Conservation (phyloP, 1,139 yeast species). For the Magnusiomyces suaveolens region DNA sequence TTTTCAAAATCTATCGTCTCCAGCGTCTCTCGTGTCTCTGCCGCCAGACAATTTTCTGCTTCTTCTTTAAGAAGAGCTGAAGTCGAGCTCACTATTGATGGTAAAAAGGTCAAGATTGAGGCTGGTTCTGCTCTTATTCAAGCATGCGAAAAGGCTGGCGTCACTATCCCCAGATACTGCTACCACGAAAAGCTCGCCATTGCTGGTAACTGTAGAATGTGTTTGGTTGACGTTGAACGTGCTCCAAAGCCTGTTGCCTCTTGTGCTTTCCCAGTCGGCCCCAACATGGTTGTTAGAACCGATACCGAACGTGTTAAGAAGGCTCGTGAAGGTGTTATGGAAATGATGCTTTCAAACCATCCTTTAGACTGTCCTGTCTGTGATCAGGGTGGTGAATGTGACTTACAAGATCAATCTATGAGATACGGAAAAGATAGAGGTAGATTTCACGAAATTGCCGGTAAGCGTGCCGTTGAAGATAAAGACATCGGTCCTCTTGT, state of each 20-base stretch:
- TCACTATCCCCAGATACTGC: constrained; percentile 79
- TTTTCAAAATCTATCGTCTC: constrained; percentile 10
- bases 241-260: constrained; percentile 88
- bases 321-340: constrained; percentile 87
- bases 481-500: constrained; percentile 85
- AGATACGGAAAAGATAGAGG: constrained; percentile 84
- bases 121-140: constrained; percentile 85
- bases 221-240: constrained; percentile 81
- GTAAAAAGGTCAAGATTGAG: constrained; percentile 65
- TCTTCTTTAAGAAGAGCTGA: constrained; percentile 38
- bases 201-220: constrained; percentile 96
- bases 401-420: constrained; percentile 77
- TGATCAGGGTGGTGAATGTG: constrained; percentile 95
- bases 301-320: constrained; percentile 70
- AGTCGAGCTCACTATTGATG: constrained; percentile 70
- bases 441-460: constrained; percentile 68
- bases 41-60: constrained; percentile 24
- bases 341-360: constrained; percentile 79
- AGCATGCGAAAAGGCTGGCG: constrained; percentile 89
- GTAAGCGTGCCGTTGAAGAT: constrained; percentile 86
- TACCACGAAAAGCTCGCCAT: constrained; percentile 84
- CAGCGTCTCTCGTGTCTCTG: constrained; percentile 13
- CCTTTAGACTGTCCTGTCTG: constrained; percentile 90
- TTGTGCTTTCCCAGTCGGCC: constrained; percentile 84
- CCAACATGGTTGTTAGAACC: constrained; percentile 83